These are phyloP conservation scores for Gelatoporia subvermispora DNA, from an alignment of 768 basidiomycete species.

Conservation along the genomic window DNA sequence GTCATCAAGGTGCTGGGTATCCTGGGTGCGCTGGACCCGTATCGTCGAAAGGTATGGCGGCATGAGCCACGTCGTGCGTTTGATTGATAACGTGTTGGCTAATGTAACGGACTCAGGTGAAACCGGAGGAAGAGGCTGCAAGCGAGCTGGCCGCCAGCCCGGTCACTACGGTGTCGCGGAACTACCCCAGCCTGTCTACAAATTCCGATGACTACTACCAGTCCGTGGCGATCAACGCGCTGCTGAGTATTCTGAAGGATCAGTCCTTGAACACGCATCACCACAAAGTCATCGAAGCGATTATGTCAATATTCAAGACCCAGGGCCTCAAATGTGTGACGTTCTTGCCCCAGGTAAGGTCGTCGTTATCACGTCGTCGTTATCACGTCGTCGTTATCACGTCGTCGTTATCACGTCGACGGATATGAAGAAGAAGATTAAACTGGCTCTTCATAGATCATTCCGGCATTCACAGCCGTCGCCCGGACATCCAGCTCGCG, in stretches of 20 bases:
- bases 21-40: conserved; percentile 93
- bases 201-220: conserved; percentile 96
- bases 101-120: conserved; percentile 32
- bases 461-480: conserved; percentile 90
- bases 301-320: conserved; percentile 99
- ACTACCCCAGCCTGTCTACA: conserved; percentile 53
- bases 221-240: conserved; percentile 85
- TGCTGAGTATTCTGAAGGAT: conserved; percentile 85
- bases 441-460: no score
- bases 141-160: conserved; percentile 41
- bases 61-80: background rate
- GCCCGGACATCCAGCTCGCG: conserved; percentile 78
- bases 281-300: conserved; percentile 91
- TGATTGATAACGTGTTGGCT: background rate
- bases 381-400: no score
- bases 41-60: conserved; percentile 77
- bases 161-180: conserved; percentile 60
- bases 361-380: background rate
- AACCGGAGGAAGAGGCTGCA: conserved; percentile 59
- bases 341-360: conserved; percentile 82
- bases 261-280: conserved; percentile 82
- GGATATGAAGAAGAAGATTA: no score
- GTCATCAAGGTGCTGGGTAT: conserved; percentile 95
- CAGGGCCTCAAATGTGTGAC: conserved; percentile 95
- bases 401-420: no score